Evolutionary conservation across 2,329 filamentous ascomycete species (phyloP).

Genomic region (Microthyrium microscopicum): DNA sequence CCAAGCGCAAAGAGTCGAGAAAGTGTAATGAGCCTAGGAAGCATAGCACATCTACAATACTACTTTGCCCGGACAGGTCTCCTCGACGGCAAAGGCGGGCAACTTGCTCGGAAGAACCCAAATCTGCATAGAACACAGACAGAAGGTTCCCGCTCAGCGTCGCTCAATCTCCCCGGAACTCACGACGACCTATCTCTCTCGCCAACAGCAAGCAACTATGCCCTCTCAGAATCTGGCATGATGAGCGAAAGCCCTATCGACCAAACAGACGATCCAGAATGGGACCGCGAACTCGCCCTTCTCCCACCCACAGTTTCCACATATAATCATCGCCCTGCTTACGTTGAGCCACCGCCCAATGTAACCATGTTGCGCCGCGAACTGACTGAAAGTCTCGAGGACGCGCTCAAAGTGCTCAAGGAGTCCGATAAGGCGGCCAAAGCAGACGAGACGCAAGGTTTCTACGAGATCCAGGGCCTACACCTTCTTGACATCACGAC

Average conservation of each 20-base stretch:
- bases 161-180: too few relatives aligned
- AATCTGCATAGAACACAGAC: too few relatives aligned
- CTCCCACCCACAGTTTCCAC: slow-evolving; percentile 95
- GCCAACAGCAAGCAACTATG: too few relatives aligned
- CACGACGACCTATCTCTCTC: too few relatives aligned
- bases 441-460: slow-evolving; percentile 38
- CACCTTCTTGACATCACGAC: slow-evolving; percentile 87
- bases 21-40: slow-evolving; percentile 89
- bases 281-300: slow-evolving; percentile 57
- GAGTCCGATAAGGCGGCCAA: slow-evolving; percentile 30
- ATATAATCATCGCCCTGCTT: slow-evolving; percentile 71
- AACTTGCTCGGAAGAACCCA: slow-evolving; percentile 47
- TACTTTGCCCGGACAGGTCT: slow-evolving; percentile 93
- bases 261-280: slow-evolving; percentile 30
- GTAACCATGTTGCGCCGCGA: slow-evolving; percentile 60
- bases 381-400: slow-evolving; percentile 48
- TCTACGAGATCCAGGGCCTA: slow-evolving; percentile 79
- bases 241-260: slow-evolving; percentile 38
- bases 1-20: slow-evolving; percentile 79
- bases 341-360: slow-evolving; percentile 69
- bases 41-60: slow-evolving; percentile 93
- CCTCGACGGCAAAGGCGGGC: slow-evolving; percentile 81
- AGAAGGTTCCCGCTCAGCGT: too few relatives aligned
- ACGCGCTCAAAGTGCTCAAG: slow-evolving; percentile 50
- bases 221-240: slow-evolving; percentile 17